Percentiles rank a stretch among this genome's conserved stretches.
These are phyloP conservation scores for Stagonosporopsis cucurbitacearum DNA, from an alignment of 2,329 filamentous ascomycete species.

Conservation along the genomic window DNA sequence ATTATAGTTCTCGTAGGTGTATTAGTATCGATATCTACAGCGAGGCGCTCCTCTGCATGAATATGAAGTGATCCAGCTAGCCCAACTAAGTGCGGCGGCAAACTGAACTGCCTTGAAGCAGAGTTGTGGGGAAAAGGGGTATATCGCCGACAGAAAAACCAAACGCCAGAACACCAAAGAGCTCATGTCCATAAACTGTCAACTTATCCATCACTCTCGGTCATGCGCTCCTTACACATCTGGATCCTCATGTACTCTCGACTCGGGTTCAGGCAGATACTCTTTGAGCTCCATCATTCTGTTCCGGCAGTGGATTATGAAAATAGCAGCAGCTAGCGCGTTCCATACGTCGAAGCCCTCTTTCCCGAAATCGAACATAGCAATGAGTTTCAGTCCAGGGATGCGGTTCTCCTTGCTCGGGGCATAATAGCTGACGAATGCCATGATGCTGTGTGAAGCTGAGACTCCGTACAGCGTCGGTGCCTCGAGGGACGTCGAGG, in stretches of 20 bases:
- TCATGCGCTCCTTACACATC: conserved; percentile 29
- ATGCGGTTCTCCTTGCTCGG: conserved; percentile 35
- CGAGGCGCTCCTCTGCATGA: background rate
- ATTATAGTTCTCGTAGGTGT: background rate
- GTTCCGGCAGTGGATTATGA: conserved; percentile 61
- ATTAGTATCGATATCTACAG: background rate
- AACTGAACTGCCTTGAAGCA: background rate
- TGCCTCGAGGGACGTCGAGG: conserved; percentile 24
- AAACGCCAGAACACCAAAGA: conserved; percentile 5
- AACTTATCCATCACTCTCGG: background rate
- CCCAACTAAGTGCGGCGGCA: background rate
- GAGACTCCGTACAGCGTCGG: conserved; percentile 63
- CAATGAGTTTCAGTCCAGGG: conserved; percentile 51
- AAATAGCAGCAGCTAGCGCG: conserved; percentile 62
- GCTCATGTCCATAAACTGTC: background rate
- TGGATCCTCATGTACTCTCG: conserved; percentile 32
- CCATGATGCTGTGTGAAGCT: conserved; percentile 60
- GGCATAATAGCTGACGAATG: conserved; percentile 58
- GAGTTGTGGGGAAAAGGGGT: conserved; percentile 9
- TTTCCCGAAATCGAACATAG: conserved; percentile 61
- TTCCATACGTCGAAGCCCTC: conserved; percentile 66
- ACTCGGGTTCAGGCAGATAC: conserved; percentile 34
- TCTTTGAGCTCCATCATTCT: conserved; percentile 56
- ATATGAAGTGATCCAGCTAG: background rate
- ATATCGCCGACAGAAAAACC: conserved; percentile 25